Evolutionary conservation across 2,329 filamentous ascomycete species (phyloP), one percentile per base, ranked within the genome.

Genomic region (Amauroascus niger): DNA sequence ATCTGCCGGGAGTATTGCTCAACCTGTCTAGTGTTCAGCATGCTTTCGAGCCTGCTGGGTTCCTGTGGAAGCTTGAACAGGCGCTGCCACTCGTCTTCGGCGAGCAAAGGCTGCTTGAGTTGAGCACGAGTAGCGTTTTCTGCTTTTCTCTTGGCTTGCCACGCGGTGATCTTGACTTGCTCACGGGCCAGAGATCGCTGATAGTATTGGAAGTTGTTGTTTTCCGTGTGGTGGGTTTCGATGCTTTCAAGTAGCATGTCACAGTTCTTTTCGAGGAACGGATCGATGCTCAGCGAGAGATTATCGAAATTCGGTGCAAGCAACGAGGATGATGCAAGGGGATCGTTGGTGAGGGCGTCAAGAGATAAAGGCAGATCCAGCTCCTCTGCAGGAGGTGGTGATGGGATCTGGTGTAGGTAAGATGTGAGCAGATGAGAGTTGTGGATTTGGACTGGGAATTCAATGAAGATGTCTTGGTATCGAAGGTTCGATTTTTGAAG

Each of bases 201-300:
- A 78, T 96, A 96, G 80, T 86, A 88, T 73, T 96, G 90, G 77
- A 94, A 93, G 80, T 98, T 98, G 82, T 97, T 97, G 70, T 95
- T 86, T 74, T 98, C 93, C 57, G 90, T 95, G 76, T 97, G 93
- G 78, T 98, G 93, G 53, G 86, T 86, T 78, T 98, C 93, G 70
- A 98, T 95, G 77, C 86, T 89, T 68, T 98, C 93, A 59, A 97
- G 83, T 54, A 98, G 82, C 62, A 96, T 82, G 68, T 98, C 91
- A 75, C 89, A 95, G 50, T 91, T 95, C 81, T 96, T 95, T 79
- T 97, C 91, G 46, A 98, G 83, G 79, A 94, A 95, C 30, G 93
- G 93, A 70, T 98, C 93, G 71, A 97, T 94, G 60, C 86, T 88
- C 58, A 98, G 83, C 64, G 95, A 88, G 55, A 98, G 83, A 60